Percentiles rank a stretch among this genome's conserved stretches.
Evolutionary conservation across 2,329 filamentous ascomycete species (phyloP).

Genomic region (Calonectria pseudoreteaudii): DNA sequence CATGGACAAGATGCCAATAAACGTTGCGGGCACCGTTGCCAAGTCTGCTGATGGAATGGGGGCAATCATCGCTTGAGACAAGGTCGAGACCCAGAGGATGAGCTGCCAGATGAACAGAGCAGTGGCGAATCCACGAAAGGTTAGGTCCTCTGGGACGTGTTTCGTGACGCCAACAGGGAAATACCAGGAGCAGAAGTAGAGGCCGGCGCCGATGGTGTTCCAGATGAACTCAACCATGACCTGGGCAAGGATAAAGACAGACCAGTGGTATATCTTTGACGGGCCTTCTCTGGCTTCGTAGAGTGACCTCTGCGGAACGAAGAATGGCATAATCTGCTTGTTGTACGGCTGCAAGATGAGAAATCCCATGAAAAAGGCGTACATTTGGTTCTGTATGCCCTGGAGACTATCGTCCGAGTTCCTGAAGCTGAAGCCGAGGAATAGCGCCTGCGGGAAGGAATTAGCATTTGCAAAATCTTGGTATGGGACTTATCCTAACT

Average conservation of each 20-base stretch:
- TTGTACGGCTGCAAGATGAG: slow-evolving; percentile 82
- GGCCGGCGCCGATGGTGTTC: slow-evolving; percentile 77
- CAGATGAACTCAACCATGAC: slow-evolving; percentile 89
- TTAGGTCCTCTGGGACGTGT: slow-evolving; percentile 68
- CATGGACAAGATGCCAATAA: slow-evolving; percentile 71
- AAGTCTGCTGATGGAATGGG: slow-evolving; percentile 64
- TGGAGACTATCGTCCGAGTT: slow-evolving; percentile 1
- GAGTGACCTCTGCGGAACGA: slow-evolving; percentile 81
- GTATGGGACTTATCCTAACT: neutral
- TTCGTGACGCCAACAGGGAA: slow-evolving; percentile 82
- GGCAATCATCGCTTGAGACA: slow-evolving; percentile 77
- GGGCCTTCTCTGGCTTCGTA: slow-evolving; percentile 88
- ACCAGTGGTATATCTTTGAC: slow-evolving; percentile 86
- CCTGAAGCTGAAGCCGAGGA: slow-evolving; percentile 9
- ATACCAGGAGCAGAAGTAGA: slow-evolving; percentile 85
- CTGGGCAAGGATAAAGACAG: slow-evolving; percentile 83
- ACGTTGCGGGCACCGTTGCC: slow-evolving; percentile 75
- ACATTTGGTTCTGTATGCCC: slow-evolving; percentile 83
- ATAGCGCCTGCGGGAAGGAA: neutral
- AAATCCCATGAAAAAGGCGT: slow-evolving; percentile 83
- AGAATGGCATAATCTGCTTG: slow-evolving; percentile 77
- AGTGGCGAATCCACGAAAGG: slow-evolving; percentile 79
- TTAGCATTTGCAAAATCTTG: neutral
- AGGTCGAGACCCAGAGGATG: slow-evolving; percentile 82
- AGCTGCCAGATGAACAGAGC: slow-evolving; percentile 80